A percentile compares a stretch with the other conserved stretches of the same genome.
Conservation (phyloP, 805 yeast genomes). For the Candida patagonica region DNA sequence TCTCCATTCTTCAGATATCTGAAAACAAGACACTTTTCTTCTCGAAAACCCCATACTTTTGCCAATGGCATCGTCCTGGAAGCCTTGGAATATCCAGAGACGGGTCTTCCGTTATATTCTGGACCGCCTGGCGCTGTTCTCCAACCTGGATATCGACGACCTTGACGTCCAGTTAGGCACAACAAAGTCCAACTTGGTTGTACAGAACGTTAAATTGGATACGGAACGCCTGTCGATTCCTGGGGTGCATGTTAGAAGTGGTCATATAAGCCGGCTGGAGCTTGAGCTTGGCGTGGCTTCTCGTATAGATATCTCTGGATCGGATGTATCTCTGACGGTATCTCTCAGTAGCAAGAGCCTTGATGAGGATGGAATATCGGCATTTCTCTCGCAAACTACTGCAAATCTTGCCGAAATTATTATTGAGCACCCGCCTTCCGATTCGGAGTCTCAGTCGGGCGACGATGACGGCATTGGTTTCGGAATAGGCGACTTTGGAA, state of each 20-base stretch:
- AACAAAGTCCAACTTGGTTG: slow-evolving; percentile 28
- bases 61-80: slow-evolving; percentile 39
- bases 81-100: slow-evolving; percentile 79
- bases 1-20: no score
- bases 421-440: slow-evolving; percentile 18
- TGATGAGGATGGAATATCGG: slow-evolving; percentile 28
- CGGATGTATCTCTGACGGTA: slow-evolving; percentile 43
- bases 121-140: slow-evolving; percentile 71
- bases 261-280: slow-evolving; percentile 45
- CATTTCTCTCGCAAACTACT: slow-evolving; percentile 61
- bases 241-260: slow-evolving; percentile 53
- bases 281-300: slow-evolving; percentile 53
- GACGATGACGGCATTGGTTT: slow-evolving; percentile 18
- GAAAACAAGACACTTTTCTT: no score
- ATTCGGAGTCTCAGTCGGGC: slow-evolving; percentile 2
- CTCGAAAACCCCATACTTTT: no score
- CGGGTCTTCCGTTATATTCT: slow-evolving; percentile 70
- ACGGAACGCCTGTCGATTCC: slow-evolving; percentile 62
- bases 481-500: slow-evolving; percentile 25
- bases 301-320: slow-evolving; percentile 56
- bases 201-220: slow-evolving; percentile 59
- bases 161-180: slow-evolving; percentile 70
- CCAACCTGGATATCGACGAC: slow-evolving; percentile 73
- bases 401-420: slow-evolving; percentile 61
- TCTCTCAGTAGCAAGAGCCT: slow-evolving; percentile 29